Evolutionary conservation across 805 yeast genomes (phyloP).

Genomic region (Candida golubevii): DNA sequence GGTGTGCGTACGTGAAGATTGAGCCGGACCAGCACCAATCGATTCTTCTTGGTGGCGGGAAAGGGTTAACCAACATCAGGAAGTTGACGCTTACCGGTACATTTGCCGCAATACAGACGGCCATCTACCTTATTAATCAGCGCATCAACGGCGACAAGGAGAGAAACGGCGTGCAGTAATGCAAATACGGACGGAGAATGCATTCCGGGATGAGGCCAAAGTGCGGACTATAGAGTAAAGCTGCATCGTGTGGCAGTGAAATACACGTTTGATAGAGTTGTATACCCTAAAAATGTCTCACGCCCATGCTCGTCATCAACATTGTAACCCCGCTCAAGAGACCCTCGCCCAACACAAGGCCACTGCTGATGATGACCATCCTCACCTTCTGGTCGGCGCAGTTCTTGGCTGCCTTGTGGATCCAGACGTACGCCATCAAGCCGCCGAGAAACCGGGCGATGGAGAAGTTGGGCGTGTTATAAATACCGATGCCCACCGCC

Average conservation of each 20-base stretch:
- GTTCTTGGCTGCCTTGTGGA: slow-evolving; percentile 22
- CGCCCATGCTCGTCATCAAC: slow-evolving; percentile 64
- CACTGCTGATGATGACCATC: slow-evolving; percentile 86
- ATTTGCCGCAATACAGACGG: slow-evolving; percentile 63
- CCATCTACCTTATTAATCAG: slow-evolving; percentile 66
- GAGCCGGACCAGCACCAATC: slow-evolving; percentile 56
- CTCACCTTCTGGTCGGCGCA: slow-evolving; percentile 50
- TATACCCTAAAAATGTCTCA: slow-evolving; percentile 21
- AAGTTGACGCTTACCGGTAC: slow-evolving; percentile 66
- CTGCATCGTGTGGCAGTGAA: no score
- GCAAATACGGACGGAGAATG: background rate
- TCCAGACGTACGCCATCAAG: slow-evolving; percentile 56
- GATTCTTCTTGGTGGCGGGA: slow-evolving; percentile 41
- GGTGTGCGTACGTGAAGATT: slow-evolving; percentile 67
- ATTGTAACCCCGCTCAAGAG: slow-evolving; percentile 77
- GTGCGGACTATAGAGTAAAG: no score
- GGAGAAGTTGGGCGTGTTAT: slow-evolving; percentile 90
- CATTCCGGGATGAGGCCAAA: no score
- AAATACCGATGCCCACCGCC: slow-evolving; percentile 95
- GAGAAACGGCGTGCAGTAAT: slow-evolving; percentile 29
- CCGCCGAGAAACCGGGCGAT: slow-evolving; percentile 93
- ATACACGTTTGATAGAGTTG: no score
- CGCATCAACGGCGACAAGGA: slow-evolving; percentile 65
- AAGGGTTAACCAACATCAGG: slow-evolving; percentile 44
- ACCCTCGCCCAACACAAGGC: slow-evolving; percentile 92